These are phyloP conservation scores for Pythium brassicae DNA, from an alignment of 352 stramenopile species.

Conservation along the genomic window DNA sequence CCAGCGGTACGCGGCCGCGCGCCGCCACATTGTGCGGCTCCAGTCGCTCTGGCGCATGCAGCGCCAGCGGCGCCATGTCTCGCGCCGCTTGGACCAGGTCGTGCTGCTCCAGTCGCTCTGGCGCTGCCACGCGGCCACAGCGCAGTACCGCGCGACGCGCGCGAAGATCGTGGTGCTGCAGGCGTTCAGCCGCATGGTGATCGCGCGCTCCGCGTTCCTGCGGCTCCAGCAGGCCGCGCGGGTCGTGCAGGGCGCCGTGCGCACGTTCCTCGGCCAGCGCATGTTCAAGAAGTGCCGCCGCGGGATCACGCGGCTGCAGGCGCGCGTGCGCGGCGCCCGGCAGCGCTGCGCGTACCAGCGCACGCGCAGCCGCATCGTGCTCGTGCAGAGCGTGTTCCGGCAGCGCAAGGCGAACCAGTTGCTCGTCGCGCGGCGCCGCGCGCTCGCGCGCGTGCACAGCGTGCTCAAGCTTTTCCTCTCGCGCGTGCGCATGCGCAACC, in stretches of 20 bases:
- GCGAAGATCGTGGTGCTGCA: conserved; percentile 64
- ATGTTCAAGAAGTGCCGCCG: conserved; percentile 57
- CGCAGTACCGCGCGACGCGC: conserved; percentile 50
- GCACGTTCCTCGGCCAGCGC: conserved; percentile 59
- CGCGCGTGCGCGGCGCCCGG: conserved; percentile 48
- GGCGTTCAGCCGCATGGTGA: conserved; percentile 61
- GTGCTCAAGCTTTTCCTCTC: conserved; percentile 75
- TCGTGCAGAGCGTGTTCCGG: conserved; percentile 75
- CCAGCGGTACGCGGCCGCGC: conserved; percentile 52
- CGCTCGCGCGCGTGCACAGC: conserved; percentile 63
- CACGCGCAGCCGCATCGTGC: conserved; percentile 41
- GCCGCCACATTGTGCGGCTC: conserved; percentile 66
- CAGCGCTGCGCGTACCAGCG: conserved; percentile 62
- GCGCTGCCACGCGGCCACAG: conserved; percentile 55
- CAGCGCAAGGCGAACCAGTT: conserved; percentile 49
- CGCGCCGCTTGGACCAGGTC: conserved; percentile 39
- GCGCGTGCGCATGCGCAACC: conserved; percentile 79
- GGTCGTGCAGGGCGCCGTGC: conserved; percentile 69
- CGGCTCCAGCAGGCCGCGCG: conserved; percentile 43
- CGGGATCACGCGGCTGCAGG: conserved; percentile 71
- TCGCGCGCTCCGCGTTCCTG: conserved; percentile 48
- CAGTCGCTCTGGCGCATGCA: conserved; percentile 85
- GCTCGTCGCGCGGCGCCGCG: conserved; percentile 47
- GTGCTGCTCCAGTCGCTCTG: conserved; percentile 79
- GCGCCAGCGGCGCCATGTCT: conserved; percentile 47